These are phyloP conservation scores for Fusarium acutatum DNA, from an alignment of 2,329 filamentous ascomycete species.

Conservation along the genomic window DNA sequence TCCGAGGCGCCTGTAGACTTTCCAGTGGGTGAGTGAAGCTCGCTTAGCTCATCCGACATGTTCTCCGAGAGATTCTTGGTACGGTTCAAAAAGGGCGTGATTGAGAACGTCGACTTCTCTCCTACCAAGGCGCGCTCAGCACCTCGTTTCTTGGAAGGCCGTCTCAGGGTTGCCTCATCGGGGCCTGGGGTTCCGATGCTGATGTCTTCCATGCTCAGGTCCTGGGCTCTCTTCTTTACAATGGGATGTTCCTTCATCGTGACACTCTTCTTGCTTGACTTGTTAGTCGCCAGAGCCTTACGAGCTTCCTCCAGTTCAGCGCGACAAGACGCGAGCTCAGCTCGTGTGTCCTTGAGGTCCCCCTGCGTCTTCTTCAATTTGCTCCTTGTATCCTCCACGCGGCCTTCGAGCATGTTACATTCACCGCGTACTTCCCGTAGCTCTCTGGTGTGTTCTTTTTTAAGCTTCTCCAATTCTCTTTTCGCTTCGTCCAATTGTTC, in stretches of 20 bases:
- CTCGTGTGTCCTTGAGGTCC: conserved; percentile 72
- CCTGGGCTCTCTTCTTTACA: conserved; percentile 58
- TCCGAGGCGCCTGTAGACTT: conserved; percentile 24
- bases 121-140: conserved; percentile 65
- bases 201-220: conserved; percentile 55
- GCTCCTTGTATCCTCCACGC: conserved; percentile 67
- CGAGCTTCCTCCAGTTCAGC: conserved; percentile 51
- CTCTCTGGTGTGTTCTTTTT: conserved; percentile 60
- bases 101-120: conserved; percentile 92
- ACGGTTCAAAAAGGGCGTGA: conserved; percentile 91
- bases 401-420: conserved; percentile 73
- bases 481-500: conserved; percentile 49
- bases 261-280: conserved; percentile 35
- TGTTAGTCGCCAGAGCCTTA: conserved; percentile 25
- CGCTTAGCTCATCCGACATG: conserved; percentile 46
- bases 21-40: conserved; percentile 36
- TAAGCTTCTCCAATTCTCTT: conserved; percentile 56
- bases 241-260: conserved; percentile 45
- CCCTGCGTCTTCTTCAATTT: conserved; percentile 74
- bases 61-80: conserved; percentile 60
- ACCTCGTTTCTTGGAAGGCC: conserved; percentile 64
- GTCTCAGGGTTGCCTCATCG: conserved; percentile 52
- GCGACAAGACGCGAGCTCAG: conserved; percentile 51
- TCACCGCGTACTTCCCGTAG: conserved; percentile 68
- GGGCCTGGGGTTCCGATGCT: conserved; percentile 58